Evolutionary conservation across 768 basidiomycete species (phyloP).

Genomic region (Ramaria rubella): DNA sequence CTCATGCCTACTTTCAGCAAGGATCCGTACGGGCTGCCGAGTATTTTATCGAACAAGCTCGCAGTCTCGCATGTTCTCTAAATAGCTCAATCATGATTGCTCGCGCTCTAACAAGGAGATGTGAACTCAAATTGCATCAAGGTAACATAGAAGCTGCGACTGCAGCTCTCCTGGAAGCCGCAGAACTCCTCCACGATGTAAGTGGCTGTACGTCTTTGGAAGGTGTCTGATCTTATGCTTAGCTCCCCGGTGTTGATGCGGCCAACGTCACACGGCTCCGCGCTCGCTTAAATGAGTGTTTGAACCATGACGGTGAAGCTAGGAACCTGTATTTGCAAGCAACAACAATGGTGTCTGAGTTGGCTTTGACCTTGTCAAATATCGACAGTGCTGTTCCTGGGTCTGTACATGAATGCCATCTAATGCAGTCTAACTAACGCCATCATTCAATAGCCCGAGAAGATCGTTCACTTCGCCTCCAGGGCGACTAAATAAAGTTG

Average conservation of each 20-base stretch:
- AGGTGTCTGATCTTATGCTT: not conserved
- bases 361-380: constrained; percentile 47
- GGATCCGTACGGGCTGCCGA: constrained; percentile 83
- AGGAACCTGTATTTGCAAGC: constrained; percentile 50
- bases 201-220: not conserved
- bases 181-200: constrained; percentile 38
- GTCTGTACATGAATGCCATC: constrained; percentile 27
- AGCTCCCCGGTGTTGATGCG: constrained; percentile 43
- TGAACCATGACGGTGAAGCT: constrained; percentile 39
- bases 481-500: constrained; percentile 18
- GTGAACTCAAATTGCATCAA: constrained; percentile 63
- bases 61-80: constrained; percentile 62
- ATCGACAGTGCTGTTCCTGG: constrained; percentile 42
- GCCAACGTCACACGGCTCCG: constrained; percentile 51
- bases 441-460: not conserved
- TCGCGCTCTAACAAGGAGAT: constrained; percentile 59
- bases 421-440: not conserved
- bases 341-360: constrained; percentile 50
- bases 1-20: constrained; percentile 56
- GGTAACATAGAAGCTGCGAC: constrained; percentile 53
- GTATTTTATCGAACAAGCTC: constrained; percentile 74
- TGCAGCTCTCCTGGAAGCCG: constrained; percentile 45
- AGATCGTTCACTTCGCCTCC: not conserved
- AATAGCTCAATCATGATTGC: constrained; percentile 59
- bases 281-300: constrained; percentile 45